Evolutionary conservation across 192 early-diverging fungal genomes (phyloP), one percentile per base, ranked within the genome.

Genomic region (Coemansia sp.): DNA sequence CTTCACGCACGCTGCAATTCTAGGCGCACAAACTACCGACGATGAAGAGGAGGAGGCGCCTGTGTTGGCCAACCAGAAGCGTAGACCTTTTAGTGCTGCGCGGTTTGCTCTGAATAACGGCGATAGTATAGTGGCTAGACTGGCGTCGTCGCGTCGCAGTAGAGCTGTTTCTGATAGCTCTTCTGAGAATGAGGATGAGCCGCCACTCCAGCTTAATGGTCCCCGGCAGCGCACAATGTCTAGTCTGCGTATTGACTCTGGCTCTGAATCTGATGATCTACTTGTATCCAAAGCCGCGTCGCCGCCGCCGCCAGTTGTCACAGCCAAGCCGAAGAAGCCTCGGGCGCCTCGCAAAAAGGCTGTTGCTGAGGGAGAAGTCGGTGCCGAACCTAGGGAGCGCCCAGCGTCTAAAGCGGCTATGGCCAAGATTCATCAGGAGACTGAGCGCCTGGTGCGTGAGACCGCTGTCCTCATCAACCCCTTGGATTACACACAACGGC

Each of bases 391-490:
- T 32, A 61, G 58, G 3, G 64, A 53, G 44, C 49, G 70, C 20
- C 68, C 69, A 7, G 78, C 78, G 12, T 75, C 78, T 7, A 81
- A 81, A 55, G 59, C 62, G 15, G 80, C 80, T 0, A 62, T 82
- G 44, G 47, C 50, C 0, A 45, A 34, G 44, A 76, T 82, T 35
- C 80, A 77, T 47, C 70, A 73, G 45, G 80, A 82, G 52, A 74
- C 80, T 13, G 74, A 73, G 40, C 70, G 80, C 0, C 63, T 82
- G n/a, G 59, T 80, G 27, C 78, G 78, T 43, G 78, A 80, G 29
- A 80, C 78, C 24, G 62, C 69, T 0, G 73, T 80, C 24, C 55
- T 62, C 11, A 65, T 80, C 30, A 67, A 80, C 37, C 78, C 78
- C 2, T 10, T 65, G 20, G 78, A 80, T 11, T 80, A 62, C 39